Conservation (phyloP, 2,329 filamentous ascomycete genomes). For the Colletotrichum plurivorum region DNA sequence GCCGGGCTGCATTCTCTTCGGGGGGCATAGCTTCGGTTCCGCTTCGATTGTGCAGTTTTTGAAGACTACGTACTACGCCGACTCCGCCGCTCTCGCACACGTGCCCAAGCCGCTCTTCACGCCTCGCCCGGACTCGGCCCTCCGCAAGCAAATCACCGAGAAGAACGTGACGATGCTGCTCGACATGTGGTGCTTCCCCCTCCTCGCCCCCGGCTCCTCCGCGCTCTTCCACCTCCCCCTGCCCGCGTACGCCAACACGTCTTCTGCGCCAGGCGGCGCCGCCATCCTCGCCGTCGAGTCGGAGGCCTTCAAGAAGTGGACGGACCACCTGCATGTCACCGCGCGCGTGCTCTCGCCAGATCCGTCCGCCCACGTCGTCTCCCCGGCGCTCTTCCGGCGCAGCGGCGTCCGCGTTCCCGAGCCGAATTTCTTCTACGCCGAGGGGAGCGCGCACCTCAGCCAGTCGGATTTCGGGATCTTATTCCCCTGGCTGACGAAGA, state of each 20-base stretch:
- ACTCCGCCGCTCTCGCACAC: constrained; percentile 58
- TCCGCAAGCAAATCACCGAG: constrained; percentile 78
- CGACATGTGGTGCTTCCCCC: constrained; percentile 85
- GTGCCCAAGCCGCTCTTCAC: constrained; percentile 73
- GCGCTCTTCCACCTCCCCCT: constrained; percentile 81
- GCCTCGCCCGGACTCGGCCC: constrained; percentile 67
- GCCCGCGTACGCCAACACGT: constrained; percentile 72
- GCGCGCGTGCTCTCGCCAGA: constrained; percentile 75
- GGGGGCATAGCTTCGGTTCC: constrained; percentile 86
- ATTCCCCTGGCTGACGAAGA: constrained; percentile 79
- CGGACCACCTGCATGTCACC: constrained; percentile 77
- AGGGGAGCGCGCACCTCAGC: constrained; percentile 81
- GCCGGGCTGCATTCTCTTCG: constrained; percentile 81
- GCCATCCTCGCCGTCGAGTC: constrained; percentile 80
- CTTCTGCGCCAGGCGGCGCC: constrained; percentile 66
- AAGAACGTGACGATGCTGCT: constrained; percentile 77
- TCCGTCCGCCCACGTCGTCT: constrained; percentile 60
- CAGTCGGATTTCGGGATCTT: constrained; percentile 88
- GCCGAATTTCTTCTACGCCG: constrained; percentile 82
- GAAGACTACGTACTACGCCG: constrained; percentile 82
- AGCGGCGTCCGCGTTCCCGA: constrained; percentile 59
- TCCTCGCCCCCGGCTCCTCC: constrained; percentile 73
- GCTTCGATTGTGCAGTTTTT: constrained; percentile 82
- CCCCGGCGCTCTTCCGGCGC: constrained; percentile 56
- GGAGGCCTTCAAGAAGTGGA: constrained; percentile 85